Conservation (phyloP, 1,284 basidiomycete species). For the Boletus smithii region DNA sequence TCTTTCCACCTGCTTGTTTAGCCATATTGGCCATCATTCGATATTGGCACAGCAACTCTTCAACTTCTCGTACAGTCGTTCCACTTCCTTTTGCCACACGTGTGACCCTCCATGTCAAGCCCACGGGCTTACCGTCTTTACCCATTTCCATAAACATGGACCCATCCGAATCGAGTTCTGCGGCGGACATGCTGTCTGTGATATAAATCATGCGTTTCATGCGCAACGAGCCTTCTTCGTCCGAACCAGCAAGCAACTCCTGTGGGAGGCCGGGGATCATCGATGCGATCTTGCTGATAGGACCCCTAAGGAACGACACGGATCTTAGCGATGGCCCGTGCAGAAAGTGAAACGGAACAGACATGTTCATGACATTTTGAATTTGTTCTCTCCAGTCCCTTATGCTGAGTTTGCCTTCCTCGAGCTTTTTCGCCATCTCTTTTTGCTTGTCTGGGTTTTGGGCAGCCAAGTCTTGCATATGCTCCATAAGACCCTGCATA, state of each 20-base stretch:
- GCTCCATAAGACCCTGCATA: constrained; percentile 95
- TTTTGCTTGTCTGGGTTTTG: constrained; percentile 96
- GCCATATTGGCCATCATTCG: constrained; percentile 98
- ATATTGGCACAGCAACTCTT: constrained; percentile 93
- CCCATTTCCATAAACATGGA: constrained; percentile 79
- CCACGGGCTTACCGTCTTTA: constrained; percentile 80
- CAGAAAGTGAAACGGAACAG: constrained; percentile 29
- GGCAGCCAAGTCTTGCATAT: constrained; percentile 92
- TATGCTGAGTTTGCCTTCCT: constrained; percentile 94
- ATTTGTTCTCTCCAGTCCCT: constrained; percentile 98
- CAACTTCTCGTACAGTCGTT: constrained; percentile 95
- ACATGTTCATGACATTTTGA: constrained; percentile 97
- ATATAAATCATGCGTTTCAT: constrained; percentile 99
- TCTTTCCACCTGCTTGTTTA: constrained; percentile 95
- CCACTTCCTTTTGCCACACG: constrained; percentile 92
- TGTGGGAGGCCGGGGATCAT: constrained; percentile 98
- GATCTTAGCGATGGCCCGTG: constrained; percentile 9
- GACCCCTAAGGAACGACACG: constrained; percentile 62
- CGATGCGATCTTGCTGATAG: constrained; percentile 95
- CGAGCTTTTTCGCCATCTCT: constrained; percentile 97
- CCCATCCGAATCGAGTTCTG: constrained; percentile 96
- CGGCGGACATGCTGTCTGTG: constrained; percentile 94
- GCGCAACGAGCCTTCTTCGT: constrained; percentile 86
- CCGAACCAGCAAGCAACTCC: constrained; percentile 84
- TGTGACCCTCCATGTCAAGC: constrained; percentile 82